A percentile compares a stretch with the other conserved stretches of the same genome.
phyloP scores from a whole-genome alignment of 1,284 basidiomycete species.

The Laetiporus sulphureus region DNA sequence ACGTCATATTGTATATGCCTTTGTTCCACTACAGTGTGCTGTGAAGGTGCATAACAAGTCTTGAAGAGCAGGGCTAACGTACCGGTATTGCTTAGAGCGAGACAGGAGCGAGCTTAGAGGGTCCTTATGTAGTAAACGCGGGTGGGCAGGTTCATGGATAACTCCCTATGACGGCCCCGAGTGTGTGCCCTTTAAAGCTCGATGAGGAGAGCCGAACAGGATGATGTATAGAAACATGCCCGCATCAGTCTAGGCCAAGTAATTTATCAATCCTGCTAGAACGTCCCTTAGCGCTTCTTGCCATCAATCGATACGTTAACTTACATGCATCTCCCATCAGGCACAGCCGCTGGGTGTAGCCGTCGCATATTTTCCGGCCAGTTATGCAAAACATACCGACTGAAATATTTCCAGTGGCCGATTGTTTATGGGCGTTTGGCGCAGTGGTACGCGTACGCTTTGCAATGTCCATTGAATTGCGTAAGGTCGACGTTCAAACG shows the following conservation, averaged over 20 bases:
- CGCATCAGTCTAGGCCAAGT: constrained; percentile 16
- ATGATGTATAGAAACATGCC: constrained; percentile 14
- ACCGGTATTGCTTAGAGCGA: background rate
- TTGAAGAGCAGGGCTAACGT: background rate
- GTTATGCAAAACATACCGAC: no score
- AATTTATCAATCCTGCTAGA: constrained; percentile 23
- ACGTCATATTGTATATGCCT: constrained; percentile 5
- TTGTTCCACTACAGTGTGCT: background rate
- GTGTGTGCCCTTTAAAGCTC: no score
- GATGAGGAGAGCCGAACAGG: constrained; percentile 4
- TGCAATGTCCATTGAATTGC: no score
- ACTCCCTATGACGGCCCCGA: no score
- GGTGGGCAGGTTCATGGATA: no score
- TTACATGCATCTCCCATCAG: constrained; percentile 3
- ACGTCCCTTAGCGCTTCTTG: constrained; percentile 12
- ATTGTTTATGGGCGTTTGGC: no score
- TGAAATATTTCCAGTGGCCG: no score
- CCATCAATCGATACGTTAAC: constrained; percentile 5
- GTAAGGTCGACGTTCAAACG: no score
- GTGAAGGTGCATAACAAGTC: background rate
- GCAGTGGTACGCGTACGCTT: no score
- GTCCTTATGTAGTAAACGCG: no score
- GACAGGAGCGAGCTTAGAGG: no score
- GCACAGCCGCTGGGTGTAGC: background rate
- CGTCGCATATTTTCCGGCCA: no score